Evolutionary conservation across 352 stramenopile genomes (phyloP).

Genomic region (Phytophthora fragariaefolia): DNA sequence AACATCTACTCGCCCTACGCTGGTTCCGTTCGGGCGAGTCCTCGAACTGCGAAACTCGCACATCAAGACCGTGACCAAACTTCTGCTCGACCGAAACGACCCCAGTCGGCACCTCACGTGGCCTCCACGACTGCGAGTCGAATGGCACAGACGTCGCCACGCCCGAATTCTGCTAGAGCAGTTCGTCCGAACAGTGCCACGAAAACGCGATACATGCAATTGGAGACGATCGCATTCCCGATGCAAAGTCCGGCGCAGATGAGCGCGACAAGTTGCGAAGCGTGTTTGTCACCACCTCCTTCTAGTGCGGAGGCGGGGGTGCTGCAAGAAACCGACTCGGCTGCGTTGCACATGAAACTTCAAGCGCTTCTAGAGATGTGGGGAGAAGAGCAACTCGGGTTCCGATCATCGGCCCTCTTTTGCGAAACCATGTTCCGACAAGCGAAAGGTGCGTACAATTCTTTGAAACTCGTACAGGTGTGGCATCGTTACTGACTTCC

Average conservation of each 20-base stretch:
- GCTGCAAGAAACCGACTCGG: slow-evolving; percentile 28
- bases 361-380: slow-evolving; percentile 60
- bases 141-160: slow-evolving; percentile 20
- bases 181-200: slow-evolving; percentile 49
- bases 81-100: slow-evolving; percentile 35
- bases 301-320: slow-evolving; percentile 5
- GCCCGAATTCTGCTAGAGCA: slow-evolving; percentile 30
- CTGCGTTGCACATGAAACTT: slow-evolving; percentile 47
- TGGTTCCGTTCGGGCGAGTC: slow-evolving; percentile 33
- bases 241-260: slow-evolving; percentile 21
- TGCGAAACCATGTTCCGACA: slow-evolving; percentile 68
- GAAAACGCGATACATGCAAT: slow-evolving; percentile 36
- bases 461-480: neutral
- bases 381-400: slow-evolving; percentile 51
- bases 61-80: slow-evolving; percentile 10
- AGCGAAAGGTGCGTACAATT: slow-evolving; percentile 51
- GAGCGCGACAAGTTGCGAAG: slow-evolving; percentile 7
- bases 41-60: slow-evolving; percentile 36
- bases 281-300: slow-evolving; percentile 22
- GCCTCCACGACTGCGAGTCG: slow-evolving; percentile 30
- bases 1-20: slow-evolving; percentile 33
- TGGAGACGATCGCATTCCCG: slow-evolving; percentile 40
- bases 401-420: slow-evolving; percentile 67
- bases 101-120: slow-evolving; percentile 47
- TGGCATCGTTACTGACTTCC: too few relatives aligned